Base-by-base conservation (phyloP, 306 rosid genomes). In the Vicia sativa region DNA sequence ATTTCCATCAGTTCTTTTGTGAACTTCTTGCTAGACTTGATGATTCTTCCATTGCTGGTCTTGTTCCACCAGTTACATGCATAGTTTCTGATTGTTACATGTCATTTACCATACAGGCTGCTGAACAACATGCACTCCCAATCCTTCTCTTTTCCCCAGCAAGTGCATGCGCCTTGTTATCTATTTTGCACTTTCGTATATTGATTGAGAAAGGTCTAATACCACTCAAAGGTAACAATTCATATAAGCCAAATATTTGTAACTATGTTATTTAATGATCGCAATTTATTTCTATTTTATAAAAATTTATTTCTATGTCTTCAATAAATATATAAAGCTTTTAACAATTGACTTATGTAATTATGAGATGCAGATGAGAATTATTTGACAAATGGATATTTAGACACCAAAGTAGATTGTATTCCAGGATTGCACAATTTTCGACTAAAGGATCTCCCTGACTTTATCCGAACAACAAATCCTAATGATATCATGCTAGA, bases 171-270 rank as follows among this genome's bases (percentile, higher is more conserved):
- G 13, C 68, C 0, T 9, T 53, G 2, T 28, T 71, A 58, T 38
- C 41, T 12, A 0, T 0, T 42, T 13, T 50, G 61, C 56, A 71
- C 61, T 15, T 5, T 15, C 37, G 1, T 15, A 10, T 15, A 21
- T 16, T 77, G n/a, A 2, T 77, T 1, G 44, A 70, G 12, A 56
- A 66, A 25, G 77, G 69, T 3, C 1, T 71, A 38, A 29, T 38
- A 44, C 68, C 77, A 23, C 58, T 77, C 38, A 65, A 71, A 77
- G 81, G 81, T 43, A 21, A 21, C 2, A 21, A n/a, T n/a, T n/a
- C n/a, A n/a, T n/a, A n/a, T n/a, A n/a, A n/a, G n/a, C n/a, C n/a
- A n/a, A n/a, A n/a, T n/a, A n/a, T n/a, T n/a, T n/a, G n/a, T n/a
- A n/a, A n/a, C n/a, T n/a, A n/a, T n/a, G n/a, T n/a, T n/a, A n/a